phyloP scores from a whole-genome alignment of 2,329 filamentous ascomycete species.

The Nemania bipapillata region DNA sequence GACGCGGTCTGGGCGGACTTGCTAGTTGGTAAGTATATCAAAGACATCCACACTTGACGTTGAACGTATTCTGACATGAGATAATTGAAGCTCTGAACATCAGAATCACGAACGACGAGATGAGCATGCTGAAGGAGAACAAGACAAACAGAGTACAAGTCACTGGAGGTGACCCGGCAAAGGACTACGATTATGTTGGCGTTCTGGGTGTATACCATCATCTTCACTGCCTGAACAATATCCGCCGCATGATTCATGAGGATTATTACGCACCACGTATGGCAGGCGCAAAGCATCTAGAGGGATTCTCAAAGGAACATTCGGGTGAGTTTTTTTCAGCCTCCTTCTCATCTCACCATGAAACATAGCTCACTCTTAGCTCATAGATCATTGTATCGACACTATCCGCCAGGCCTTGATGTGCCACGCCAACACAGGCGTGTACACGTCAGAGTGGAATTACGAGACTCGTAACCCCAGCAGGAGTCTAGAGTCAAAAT shows the following conservation, averaged over 20 bases:
- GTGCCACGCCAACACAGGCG: slow-evolving; percentile 35
- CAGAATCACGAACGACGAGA: slow-evolving; percentile 27
- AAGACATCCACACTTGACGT: not conserved
- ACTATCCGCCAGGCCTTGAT: slow-evolving; percentile 37
- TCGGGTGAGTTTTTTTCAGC: slow-evolving; percentile 20
- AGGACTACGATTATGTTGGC: slow-evolving; percentile 22
- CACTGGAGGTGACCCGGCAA: slow-evolving; percentile 27
- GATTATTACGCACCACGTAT: slow-evolving; percentile 35
- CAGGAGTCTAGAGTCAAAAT: not conserved
- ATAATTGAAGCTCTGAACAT: slow-evolving; percentile 28
- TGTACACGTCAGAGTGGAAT: slow-evolving; percentile 15
- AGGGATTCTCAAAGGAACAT: slow-evolving; percentile 30
- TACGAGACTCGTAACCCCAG: not conserved
- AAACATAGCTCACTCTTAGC: not conserved
- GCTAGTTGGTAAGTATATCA: not conserved
- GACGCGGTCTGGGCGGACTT: not conserved
- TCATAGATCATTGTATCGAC: slow-evolving; percentile 39
- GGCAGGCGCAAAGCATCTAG: slow-evolving; percentile 10
- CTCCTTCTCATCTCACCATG: not conserved
- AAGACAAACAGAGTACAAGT: slow-evolving; percentile 40
- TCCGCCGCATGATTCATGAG: slow-evolving; percentile 35
- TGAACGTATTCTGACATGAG: not conserved
- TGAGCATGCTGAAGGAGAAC: slow-evolving; percentile 25
- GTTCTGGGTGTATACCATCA: slow-evolving; percentile 38
- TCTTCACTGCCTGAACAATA: slow-evolving; percentile 36